phyloP scores from a whole-genome alignment of 2,329 filamentous ascomycete genomes.

The Ustulina deusta region DNA sequence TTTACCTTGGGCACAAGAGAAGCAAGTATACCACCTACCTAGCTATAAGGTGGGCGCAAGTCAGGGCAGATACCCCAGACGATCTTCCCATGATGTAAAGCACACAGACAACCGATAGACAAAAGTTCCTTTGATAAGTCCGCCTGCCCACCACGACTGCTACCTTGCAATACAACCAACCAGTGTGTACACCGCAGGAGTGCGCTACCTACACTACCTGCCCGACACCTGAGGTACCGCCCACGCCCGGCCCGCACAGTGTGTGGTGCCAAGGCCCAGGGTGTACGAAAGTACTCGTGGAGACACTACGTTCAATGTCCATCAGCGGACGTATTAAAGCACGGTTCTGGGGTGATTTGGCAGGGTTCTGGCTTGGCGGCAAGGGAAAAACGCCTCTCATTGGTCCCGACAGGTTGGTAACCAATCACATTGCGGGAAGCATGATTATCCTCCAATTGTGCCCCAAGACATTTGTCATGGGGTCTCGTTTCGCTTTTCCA shows the following conservation, averaged over 20 bases:
- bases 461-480: conserved; percentile 39
- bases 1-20: background rate
- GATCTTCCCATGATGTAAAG: background rate
- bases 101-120: background rate
- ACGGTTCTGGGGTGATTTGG: conserved; percentile 14
- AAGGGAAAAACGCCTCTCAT: conserved; percentile 15
- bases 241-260: conserved; percentile 29
- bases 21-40: too few species aligned
- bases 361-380: conserved; percentile 33
- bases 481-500: background rate
- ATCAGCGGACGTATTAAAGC: background rate
- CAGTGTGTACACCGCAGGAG: background rate
- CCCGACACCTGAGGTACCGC: conserved; percentile 20
- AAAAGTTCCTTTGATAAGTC: conserved; percentile 20
- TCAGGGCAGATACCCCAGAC: conserved; percentile 20
- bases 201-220: background rate
- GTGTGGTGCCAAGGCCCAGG: background rate
- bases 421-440: conserved; percentile 40
- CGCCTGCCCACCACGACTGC: conserved; percentile 1
- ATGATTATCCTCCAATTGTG: conserved; percentile 8
- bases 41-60: background rate
- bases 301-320: background rate
- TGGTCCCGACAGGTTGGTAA: conserved; percentile 46
- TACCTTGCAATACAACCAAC: background rate
- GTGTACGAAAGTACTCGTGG: background rate